Base-by-base conservation (phyloP, 345 rosid species). In the Camelina neglecta region DNA sequence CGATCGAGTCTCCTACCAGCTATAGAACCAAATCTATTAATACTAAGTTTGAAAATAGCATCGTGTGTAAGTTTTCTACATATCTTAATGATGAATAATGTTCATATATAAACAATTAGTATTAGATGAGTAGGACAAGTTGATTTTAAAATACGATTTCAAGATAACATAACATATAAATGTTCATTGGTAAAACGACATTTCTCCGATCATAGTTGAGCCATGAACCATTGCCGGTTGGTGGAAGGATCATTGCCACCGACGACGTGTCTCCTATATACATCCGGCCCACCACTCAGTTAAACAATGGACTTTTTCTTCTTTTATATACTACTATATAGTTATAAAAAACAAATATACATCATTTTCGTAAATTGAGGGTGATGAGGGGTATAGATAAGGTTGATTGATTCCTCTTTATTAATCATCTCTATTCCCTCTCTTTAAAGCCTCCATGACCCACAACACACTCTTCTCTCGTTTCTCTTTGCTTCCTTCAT, bases 161-260 rank as follows among this genome's bases (percentile, higher is more conserved):
- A 8, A 44, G 20, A 50, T 20, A 38, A 49, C 13, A 67, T 20
- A 67, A 60, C 20, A 33, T 60, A 29, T 35, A 60, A 8, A 58
- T 44, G 63, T 53, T 29, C 31, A 35, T 21, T 42, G 0, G 45
- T 16, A 73, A 64, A 63, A 63, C 71, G 77, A 73, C 71, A 64
- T 68, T 29, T 67, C 26, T 42, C 62, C 45, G 69, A 75, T 68
- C 68, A 69, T 11, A 69, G 80, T 44, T 21, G 59, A 54, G 45
- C 55, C 66, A 77, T 77, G 76, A 77, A 77, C 75, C 66, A 71
- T 70, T 77, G 80, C 80, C 80, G 80, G 80, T 77, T 77, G 80
- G 80, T 77, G 76, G 60, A 71, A 77, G 76, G 76, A 64, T 71
- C 62, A 65, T 71, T 77, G 29, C 72, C 76, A 77, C 80, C 80